Conservation (phyloP, 352 stramenopile genomes). For the Phytophthora colocasiae region DNA sequence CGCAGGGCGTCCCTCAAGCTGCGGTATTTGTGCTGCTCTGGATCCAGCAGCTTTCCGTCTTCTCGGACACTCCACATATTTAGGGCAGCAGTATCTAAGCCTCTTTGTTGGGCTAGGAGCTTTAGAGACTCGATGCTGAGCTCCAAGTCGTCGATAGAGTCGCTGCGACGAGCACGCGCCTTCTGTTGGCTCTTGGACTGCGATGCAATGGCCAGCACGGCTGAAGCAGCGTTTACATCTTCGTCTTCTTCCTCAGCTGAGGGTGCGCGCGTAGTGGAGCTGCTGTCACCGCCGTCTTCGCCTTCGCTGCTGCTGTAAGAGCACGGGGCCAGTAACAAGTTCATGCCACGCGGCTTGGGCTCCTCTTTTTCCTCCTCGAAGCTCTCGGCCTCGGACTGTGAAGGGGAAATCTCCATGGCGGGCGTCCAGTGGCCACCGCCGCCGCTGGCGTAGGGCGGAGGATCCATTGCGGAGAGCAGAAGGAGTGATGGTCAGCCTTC, state of each 20-base stretch:
- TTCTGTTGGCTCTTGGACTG: constrained; percentile 13
- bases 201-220: constrained; percentile 21
- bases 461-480: constrained; percentile 5
- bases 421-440: constrained; percentile 11
- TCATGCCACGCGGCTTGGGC: constrained; percentile 14
- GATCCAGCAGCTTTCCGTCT: constrained; percentile 55
- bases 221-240: constrained; percentile 19
- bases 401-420: constrained; percentile 18
- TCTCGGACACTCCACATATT: constrained; percentile 45
- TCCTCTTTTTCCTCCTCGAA: constrained; percentile 24
- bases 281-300: constrained; percentile 18
- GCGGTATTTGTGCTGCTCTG: constrained; percentile 50
- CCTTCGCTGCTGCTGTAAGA: constrained; percentile 40
- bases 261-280: background rate
- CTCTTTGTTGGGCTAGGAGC: constrained; percentile 40
- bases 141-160: constrained; percentile 44
- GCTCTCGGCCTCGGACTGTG: constrained; percentile 21
- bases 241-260: constrained; percentile 17
- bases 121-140: constrained; percentile 41
- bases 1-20: constrained; percentile 61
- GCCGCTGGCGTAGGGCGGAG: constrained; percentile 3
- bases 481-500: constrained; percentile 1
- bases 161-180: constrained; percentile 4
- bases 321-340: constrained; percentile 31
- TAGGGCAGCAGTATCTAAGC: constrained; percentile 43